Conservation (phyloP, 2,329 filamentous ascomycete species). For the Pseudogymnoascus pannorum region DNA sequence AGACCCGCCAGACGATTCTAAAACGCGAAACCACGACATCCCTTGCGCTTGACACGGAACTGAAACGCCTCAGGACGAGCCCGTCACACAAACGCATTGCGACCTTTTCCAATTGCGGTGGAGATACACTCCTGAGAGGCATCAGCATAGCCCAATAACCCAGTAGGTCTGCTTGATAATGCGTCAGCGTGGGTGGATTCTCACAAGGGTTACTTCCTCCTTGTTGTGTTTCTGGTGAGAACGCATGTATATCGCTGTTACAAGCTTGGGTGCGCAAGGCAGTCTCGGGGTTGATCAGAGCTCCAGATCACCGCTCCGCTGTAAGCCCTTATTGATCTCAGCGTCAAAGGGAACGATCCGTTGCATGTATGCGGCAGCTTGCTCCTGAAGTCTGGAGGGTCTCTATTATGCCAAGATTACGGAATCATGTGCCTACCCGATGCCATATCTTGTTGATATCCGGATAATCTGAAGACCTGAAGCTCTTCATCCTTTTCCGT, state of each 20-base stretch:
- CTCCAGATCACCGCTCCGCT: background rate
- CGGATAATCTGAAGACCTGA: background rate
- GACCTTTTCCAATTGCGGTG: background rate
- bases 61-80: slow-evolving; percentile 6
- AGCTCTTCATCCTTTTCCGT: slow-evolving; percentile 4
- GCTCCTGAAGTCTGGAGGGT: slow-evolving; percentile 5
- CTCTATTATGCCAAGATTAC: background rate
- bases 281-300: background rate
- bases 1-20: background rate
- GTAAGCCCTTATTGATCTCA: background rate
- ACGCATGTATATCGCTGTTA: background rate
- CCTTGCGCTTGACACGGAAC: background rate
- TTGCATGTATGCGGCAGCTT: slow-evolving; percentile 4
- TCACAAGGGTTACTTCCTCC: background rate
- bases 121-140: background rate
- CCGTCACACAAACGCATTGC: background rate
- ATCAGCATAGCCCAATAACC: background rate
- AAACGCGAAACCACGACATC: background rate
- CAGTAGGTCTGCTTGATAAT: background rate
- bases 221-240: background rate
- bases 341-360: background rate
- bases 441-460: slow-evolving; percentile 8
- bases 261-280: background rate
- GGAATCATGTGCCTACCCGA: background rate
- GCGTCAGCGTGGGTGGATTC: background rate